Percentiles rank a stretch among this genome's conserved stretches.
Conservation (phyloP, 192 early-diverging fungal genomes). For the Podochytrium sp. region DNA sequence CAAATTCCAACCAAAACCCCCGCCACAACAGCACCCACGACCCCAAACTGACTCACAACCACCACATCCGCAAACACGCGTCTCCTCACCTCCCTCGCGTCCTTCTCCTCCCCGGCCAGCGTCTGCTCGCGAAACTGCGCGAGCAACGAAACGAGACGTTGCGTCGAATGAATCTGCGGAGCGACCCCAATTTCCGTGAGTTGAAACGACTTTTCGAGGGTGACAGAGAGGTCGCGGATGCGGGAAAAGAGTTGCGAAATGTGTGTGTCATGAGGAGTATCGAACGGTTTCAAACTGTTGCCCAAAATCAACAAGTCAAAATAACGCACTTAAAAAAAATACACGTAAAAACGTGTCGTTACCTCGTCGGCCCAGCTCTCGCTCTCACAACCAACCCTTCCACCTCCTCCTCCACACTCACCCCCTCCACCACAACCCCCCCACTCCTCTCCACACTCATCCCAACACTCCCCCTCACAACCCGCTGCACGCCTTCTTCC, state of each 20-base stretch:
- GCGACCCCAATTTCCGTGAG: conserved; percentile 11
- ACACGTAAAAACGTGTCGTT: not conserved
- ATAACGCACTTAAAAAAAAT: not conserved
- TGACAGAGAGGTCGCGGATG: conserved; percentile 10
- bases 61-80: not conserved
- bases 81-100: not conserved
- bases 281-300: conserved; percentile 23
- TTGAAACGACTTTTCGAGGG: conserved; percentile 2
- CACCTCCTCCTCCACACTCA: not conserved
- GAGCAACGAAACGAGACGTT: not conserved
- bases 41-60: not conserved
- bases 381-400: not conserved
- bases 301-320: not conserved
- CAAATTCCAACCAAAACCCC: not conserved
- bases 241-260: conserved; percentile 9
- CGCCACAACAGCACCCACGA: not conserved
- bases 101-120: not conserved
- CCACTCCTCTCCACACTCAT: conserved; percentile 2
- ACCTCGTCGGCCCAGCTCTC: conserved; percentile 16
- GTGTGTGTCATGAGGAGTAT: conserved; percentile 27
- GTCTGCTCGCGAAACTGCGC: not conserved
- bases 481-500: not conserved
- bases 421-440: not conserved
- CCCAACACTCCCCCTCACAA: conserved; percentile 13
- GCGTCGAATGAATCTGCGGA: conserved; percentile 10